Conservation (phyloP, 1,139 yeast species). For the Trichomonascaceae sp. region DNA sequence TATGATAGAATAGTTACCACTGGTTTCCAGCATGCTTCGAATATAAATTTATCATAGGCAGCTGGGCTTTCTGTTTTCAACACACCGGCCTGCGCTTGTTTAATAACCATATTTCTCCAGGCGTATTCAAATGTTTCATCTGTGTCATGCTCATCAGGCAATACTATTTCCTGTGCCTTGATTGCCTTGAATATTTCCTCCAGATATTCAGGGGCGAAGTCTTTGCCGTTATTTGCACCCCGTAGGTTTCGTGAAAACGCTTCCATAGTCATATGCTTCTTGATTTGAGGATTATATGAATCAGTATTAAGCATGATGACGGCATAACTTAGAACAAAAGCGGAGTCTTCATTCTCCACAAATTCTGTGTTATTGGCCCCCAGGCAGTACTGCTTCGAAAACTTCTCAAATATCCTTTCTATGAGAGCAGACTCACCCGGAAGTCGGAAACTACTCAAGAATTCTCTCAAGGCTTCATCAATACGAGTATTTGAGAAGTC, state of each 20-base stretch:
- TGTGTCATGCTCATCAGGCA: conserved; percentile 93
- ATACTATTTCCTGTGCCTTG: conserved; percentile 79
- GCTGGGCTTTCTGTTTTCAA: conserved; percentile 26
- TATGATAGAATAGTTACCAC: conserved; percentile 64
- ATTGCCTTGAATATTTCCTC: conserved; percentile 76
- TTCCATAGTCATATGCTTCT: conserved; percentile 78
- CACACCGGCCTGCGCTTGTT: conserved; percentile 28
- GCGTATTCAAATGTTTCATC: conserved; percentile 88
- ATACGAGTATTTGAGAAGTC: conserved; percentile 76
- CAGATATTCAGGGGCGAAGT: conserved; percentile 69
- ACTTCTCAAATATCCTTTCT: conserved; percentile 81
- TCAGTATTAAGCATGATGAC: conserved; percentile 91
- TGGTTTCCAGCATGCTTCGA: conserved; percentile 54
- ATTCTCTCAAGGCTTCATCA: conserved; percentile 84
- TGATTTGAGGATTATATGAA: conserved; percentile 71
- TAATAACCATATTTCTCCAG: conserved; percentile 78
- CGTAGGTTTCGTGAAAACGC: conserved; percentile 75
- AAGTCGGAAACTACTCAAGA: conserved; percentile 77
- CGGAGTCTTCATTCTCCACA: conserved; percentile 72
- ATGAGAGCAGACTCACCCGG: conserved; percentile 98
- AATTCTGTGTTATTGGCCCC: conserved; percentile 30
- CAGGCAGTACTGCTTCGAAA: conserved; percentile 70
- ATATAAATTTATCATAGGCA: conserved; percentile 63
- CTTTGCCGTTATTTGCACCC: conserved; percentile 65
- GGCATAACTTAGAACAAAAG: conserved; percentile 87